Evolutionary conservation across 805 yeast genomes (phyloP).

Genomic region (Yueomyces sp.): DNA sequence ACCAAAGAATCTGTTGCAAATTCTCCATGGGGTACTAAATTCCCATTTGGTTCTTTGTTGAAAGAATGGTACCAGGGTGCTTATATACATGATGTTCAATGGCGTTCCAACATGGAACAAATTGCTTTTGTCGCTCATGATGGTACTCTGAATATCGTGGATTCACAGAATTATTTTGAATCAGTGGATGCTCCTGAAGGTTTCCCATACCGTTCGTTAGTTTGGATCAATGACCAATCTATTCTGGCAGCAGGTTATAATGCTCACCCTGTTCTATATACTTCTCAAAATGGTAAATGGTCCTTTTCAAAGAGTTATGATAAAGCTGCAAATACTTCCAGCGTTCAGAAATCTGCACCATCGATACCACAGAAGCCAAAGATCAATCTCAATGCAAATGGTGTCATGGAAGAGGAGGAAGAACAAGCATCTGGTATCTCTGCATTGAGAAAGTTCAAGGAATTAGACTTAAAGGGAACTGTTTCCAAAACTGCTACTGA

Average conservation of each 20-base stretch:
- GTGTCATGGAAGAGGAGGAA: slow-evolving; percentile 36
- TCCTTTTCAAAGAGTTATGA: slow-evolving; percentile 46
- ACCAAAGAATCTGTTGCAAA: slow-evolving; percentile 37
- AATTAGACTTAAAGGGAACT: slow-evolving; percentile 88
- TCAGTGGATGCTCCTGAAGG: slow-evolving; percentile 24
- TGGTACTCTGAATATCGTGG: slow-evolving; percentile 66
- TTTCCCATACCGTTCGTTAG: slow-evolving; percentile 68
- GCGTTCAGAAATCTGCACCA: slow-evolving; percentile 3
- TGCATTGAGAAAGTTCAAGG: slow-evolving; percentile 88
- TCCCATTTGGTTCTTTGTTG: slow-evolving; percentile 77
- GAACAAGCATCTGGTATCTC: slow-evolving; percentile 45
- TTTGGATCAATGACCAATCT: slow-evolving; percentile 53
- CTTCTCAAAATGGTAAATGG: slow-evolving; percentile 60
- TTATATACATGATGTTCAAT: slow-evolving; percentile 86
- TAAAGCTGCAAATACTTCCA: slow-evolving; percentile 17
- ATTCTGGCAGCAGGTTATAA: slow-evolving; percentile 85
- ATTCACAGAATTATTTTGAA: slow-evolving; percentile 28
- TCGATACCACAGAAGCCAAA: background rate
- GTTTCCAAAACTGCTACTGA: slow-evolving; percentile 33
- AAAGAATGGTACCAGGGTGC: slow-evolving; percentile 45
- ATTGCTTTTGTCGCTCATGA: slow-evolving; percentile 81
- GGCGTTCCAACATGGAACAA: slow-evolving; percentile 67
- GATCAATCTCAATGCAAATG: slow-evolving; percentile 27
- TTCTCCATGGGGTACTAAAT: slow-evolving; percentile 83
- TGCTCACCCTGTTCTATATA: slow-evolving; percentile 77